A percentile compares a stretch with the other conserved stretches of the same genome.
Conservation (phyloP, 306 rosid genomes). For the Lathyrus oleraceus region DNA sequence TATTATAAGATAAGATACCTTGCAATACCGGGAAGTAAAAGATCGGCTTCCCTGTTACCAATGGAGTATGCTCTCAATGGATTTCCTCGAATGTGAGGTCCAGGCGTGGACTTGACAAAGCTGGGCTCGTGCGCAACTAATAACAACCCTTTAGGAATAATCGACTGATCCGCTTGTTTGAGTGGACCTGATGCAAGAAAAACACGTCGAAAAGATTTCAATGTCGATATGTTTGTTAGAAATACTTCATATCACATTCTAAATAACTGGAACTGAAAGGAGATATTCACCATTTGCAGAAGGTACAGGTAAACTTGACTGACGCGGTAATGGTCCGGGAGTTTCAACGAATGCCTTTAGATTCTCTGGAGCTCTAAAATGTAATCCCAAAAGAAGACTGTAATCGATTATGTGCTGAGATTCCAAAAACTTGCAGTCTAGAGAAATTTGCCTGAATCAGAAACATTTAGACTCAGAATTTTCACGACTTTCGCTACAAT, state of each 20-base stretch:
- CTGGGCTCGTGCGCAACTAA: slow-evolving; percentile 89
- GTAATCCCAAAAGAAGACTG: slow-evolving; percentile 91
- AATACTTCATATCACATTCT: neutral
- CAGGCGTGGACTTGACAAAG: slow-evolving; percentile 68
- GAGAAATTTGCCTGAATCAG: slow-evolving; percentile 70
- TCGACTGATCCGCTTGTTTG: slow-evolving; percentile 49
- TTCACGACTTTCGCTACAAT: neutral
- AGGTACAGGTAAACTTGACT: slow-evolving; percentile 40
- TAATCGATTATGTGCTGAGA: slow-evolving; percentile 90
- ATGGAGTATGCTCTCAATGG: slow-evolving; percentile 79
- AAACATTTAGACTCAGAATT: slow-evolving; percentile 27
- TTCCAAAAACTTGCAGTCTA: slow-evolving; percentile 84
- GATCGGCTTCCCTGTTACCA: slow-evolving; percentile 90
- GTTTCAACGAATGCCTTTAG: slow-evolving; percentile 64
- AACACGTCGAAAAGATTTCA: neutral
- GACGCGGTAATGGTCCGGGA: slow-evolving; percentile 41
- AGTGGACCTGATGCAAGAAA: slow-evolving; percentile 49
- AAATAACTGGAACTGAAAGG: slow-evolving; percentile 14
- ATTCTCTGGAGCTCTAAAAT: slow-evolving; percentile 93
- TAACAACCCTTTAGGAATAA: slow-evolving; percentile 64
- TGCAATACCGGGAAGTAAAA: slow-evolving; percentile 88
- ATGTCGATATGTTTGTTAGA: neutral
- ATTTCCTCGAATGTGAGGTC: slow-evolving; percentile 93
- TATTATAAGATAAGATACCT: slow-evolving; percentile 49
- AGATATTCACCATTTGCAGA: slow-evolving; percentile 50